A percentile compares a stretch with the other conserved stretches of the same genome.
phyloP scores from a whole-genome alignment of 345 rosid species.

The Eucalyptus paniculata region DNA sequence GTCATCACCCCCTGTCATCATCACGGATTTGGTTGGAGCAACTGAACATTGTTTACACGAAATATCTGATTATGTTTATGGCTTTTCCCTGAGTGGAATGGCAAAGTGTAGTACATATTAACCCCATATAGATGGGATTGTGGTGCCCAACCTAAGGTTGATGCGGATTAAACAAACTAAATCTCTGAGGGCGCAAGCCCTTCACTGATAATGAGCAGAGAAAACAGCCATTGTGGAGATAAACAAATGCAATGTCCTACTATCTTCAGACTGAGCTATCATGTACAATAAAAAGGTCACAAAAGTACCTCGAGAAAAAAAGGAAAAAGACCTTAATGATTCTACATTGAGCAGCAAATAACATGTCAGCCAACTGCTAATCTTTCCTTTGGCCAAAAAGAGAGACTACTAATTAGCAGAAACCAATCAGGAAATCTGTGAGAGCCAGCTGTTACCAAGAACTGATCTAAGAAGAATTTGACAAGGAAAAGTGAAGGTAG shows the following conservation, averaged over 20 bases:
- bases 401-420: not conserved
- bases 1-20: not conserved
- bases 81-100: not conserved
- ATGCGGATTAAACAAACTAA: not conserved
- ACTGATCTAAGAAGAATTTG: not conserved
- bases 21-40: not conserved
- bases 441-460: not conserved
- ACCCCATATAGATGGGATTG: not conserved
- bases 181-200: not conserved
- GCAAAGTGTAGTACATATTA: not conserved
- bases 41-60: not conserved
- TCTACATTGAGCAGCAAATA: not conserved
- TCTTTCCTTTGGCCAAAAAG: not conserved
- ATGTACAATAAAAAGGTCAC: not conserved
- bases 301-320: not conserved
- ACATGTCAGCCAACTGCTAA: not conserved
- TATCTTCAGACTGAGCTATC: not conserved
- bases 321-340: not conserved
- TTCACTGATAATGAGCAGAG: not conserved
- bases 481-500: not conserved
- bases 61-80: not conserved
- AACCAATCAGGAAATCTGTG: not conserved
- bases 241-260: not conserved
- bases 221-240: not conserved
- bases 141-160: not conserved